Evolutionary conservation across 2,329 filamentous ascomycete genomes (phyloP).

Genomic region (Fusarium liriodendri): DNA sequence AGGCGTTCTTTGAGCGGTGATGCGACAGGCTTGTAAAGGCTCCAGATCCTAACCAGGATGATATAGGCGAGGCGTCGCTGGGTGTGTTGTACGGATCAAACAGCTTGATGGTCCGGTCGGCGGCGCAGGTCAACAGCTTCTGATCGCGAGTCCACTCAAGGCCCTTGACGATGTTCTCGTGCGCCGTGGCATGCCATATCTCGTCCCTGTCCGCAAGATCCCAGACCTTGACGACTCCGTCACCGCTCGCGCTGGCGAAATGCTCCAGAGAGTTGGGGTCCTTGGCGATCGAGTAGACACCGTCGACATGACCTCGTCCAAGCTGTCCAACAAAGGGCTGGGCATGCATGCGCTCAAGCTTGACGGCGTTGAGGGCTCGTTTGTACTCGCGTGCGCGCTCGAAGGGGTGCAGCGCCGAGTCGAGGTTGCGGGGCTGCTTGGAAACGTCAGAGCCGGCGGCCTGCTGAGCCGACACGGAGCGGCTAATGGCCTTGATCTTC

Average conservation of each 20-base stretch:
- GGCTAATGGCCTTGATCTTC: slow-evolving; percentile 76
- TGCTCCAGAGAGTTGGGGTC: slow-evolving; percentile 79
- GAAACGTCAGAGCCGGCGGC: slow-evolving; percentile 74
- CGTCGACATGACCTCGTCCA: slow-evolving; percentile 91
- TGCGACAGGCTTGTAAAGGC: slow-evolving; percentile 88
- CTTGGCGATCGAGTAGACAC: slow-evolving; percentile 81
- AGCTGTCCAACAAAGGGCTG: slow-evolving; percentile 83
- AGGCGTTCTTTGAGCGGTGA: slow-evolving; percentile 81
- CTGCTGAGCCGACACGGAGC: slow-evolving; percentile 73
- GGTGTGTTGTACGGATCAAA: slow-evolving; percentile 88
- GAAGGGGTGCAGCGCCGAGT: slow-evolving; percentile 89
- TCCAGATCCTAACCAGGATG: slow-evolving; percentile 85
- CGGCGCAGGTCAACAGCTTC: slow-evolving; percentile 87
- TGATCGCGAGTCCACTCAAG: slow-evolving; percentile 89
- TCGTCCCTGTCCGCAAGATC: slow-evolving; percentile 78
- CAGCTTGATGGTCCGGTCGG: slow-evolving; percentile 88
- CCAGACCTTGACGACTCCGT: slow-evolving; percentile 96
- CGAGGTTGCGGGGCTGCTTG: slow-evolving; percentile 77
- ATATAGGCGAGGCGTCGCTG: slow-evolving; percentile 75
- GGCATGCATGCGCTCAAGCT: slow-evolving; percentile 91
- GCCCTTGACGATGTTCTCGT: slow-evolving; percentile 94
- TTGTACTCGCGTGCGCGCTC: slow-evolving; percentile 83
- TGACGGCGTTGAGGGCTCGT: slow-evolving; percentile 78
- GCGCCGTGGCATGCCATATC: slow-evolving; percentile 82
- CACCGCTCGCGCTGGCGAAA: slow-evolving; percentile 86